Conservation (phyloP, 1,139 yeast genomes). For the Debaryomyces nepalensis region DNA sequence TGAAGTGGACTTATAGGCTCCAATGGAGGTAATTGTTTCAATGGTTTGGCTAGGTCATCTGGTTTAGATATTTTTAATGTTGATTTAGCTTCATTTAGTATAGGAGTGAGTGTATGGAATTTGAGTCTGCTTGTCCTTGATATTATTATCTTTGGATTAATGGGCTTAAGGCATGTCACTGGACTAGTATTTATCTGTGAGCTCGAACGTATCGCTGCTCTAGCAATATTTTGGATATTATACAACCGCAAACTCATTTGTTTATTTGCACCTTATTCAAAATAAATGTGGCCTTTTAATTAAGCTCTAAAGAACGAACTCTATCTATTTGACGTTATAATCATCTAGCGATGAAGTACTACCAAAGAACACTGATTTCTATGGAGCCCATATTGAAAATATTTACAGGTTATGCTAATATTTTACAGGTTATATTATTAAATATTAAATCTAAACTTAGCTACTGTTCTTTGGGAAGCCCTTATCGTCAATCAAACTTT, state of each 20-base stretch:
- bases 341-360: too few relatives aligned
- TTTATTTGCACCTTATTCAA: too few relatives aligned
- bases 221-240: not conserved
- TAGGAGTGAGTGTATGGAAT: slow-evolving; percentile 2
- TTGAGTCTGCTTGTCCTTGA: not conserved
- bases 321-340: too few relatives aligned
- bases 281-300: too few relatives aligned
- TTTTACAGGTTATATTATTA: slow-evolving; percentile 6
- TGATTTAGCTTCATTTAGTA: not conserved
- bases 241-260: slow-evolving; percentile 7
- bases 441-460: slow-evolving; percentile 6
- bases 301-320: too few relatives aligned
- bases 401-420: not conserved
- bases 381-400: not conserved
- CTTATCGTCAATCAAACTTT: slow-evolving; percentile 54
- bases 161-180: not conserved
- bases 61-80: slow-evolving; percentile 2
- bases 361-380: too few relatives aligned
- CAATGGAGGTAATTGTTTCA: not conserved
- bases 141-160: not conserved
- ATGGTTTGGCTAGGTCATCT: not conserved
- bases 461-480: slow-evolving; percentile 35
- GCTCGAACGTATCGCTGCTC: not conserved
- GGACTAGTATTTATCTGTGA: not conserved
- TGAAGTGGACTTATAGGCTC: slow-evolving; percentile 7